Evolutionary conservation across 179 eudicot species (phyloP).

Genomic region (Camellia oleifera): DNA sequence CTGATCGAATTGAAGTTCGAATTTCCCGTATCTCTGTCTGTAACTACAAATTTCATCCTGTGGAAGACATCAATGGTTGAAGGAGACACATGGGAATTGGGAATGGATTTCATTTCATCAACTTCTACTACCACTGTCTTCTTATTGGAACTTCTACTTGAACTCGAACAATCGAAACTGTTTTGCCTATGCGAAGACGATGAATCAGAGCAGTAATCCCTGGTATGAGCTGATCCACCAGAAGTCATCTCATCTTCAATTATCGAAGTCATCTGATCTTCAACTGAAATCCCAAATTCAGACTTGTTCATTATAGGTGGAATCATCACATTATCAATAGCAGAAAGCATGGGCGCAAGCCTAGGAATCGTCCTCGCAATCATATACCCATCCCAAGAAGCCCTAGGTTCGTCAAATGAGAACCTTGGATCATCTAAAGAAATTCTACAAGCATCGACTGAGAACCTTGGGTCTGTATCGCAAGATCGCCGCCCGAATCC

Average conservation of each 20-base stretch:
- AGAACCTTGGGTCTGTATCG: constrained; percentile 60
- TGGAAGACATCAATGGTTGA: constrained; percentile 32
- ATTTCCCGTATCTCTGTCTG: constrained; percentile 50
- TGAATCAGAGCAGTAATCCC: constrained; percentile 41
- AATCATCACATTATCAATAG: constrained; percentile 63
- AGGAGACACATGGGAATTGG: constrained; percentile 37
- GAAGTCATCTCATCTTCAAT: constrained; percentile 49
- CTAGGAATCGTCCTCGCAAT: constrained; percentile 53
- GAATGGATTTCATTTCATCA: constrained; percentile 29
- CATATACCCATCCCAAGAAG: constrained; percentile 93
- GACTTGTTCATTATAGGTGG: constrained; percentile 40
- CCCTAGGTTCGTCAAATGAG: constrained; percentile 75
- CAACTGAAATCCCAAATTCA: constrained; percentile 44
- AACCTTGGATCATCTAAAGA: constrained; percentile 38
- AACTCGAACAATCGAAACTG: constrained; percentile 57
- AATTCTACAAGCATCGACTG: constrained; percentile 53
- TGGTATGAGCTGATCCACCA: constrained; percentile 35
- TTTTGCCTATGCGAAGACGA: constrained; percentile 44
- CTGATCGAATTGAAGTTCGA: constrained; percentile 42
- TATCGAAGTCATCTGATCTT: constrained; percentile 42
- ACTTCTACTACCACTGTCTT: constrained; percentile 40
- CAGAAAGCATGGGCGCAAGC: constrained; percentile 58
- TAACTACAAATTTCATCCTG: constrained; percentile 54
- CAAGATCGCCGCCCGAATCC: constrained; percentile 60
- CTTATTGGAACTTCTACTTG: constrained; percentile 47